Evolutionary conservation across 2,329 filamentous ascomycete species (phyloP).

Genomic region (Penicillium sp.): DNA sequence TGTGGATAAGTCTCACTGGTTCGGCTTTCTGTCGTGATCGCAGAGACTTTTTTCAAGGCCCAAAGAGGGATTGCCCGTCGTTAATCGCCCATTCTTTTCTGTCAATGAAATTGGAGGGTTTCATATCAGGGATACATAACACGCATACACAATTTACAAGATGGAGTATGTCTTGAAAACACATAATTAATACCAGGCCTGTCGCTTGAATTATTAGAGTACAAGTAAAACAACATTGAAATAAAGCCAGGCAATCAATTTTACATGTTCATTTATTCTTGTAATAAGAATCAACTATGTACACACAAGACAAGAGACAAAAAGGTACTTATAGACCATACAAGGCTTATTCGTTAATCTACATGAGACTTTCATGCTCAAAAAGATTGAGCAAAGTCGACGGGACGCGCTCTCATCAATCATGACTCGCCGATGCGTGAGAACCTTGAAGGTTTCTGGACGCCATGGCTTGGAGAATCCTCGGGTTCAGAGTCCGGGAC

Average conservation of each 20-base stretch:
- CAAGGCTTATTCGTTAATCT: neutral
- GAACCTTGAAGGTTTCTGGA: neutral
- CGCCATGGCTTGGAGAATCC: neutral
- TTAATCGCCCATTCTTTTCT: conserved; percentile 49
- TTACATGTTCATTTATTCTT: neutral
- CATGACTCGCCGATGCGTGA: neutral
- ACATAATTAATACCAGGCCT: neutral
- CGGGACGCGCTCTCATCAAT: neutral
- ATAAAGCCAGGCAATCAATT: neutral
- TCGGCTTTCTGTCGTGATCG: conserved; percentile 45
- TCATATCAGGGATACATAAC: conserved; percentile 45
- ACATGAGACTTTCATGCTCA: neutral
- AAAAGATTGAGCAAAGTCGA: neutral
- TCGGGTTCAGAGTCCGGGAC: neutral
- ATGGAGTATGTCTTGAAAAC: neutral
- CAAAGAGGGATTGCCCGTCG: conserved; percentile 45
- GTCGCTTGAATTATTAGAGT: neutral
- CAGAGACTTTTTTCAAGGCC: conserved; percentile 32
- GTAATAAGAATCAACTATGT: neutral
- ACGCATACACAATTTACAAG: neutral
- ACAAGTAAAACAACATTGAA: neutral
- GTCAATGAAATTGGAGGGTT: conserved; percentile 44
- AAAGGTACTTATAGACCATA: neutral
- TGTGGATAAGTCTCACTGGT: conserved; percentile 30
- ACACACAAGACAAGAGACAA: neutral